These are phyloP conservation scores for Amanita pseudoporphyria DNA, from an alignment of 768 basidiomycete species.

Conservation along the genomic window DNA sequence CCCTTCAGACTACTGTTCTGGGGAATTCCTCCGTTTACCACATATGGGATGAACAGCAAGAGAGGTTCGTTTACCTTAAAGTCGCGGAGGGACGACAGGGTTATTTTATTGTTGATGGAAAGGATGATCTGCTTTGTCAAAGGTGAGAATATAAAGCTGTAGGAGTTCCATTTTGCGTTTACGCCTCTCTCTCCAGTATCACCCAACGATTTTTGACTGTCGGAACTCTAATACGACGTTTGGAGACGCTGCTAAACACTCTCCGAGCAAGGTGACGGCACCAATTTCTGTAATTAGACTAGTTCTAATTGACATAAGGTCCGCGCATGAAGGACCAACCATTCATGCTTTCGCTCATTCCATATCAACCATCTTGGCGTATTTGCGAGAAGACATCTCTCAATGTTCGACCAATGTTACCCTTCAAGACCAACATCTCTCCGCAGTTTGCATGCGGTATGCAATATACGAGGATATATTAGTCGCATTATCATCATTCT, in stretches of 20 bases:
- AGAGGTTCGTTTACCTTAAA: slow-evolving; percentile 46
- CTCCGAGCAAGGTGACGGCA: slow-evolving; percentile 40
- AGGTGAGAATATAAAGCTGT: slow-evolving; percentile 32
- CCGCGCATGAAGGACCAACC: slow-evolving; percentile 38
- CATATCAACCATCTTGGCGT: slow-evolving; percentile 43
- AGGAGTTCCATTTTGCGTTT: not conserved
- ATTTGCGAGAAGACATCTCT: slow-evolving; percentile 38
- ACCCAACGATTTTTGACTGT: slow-evolving; percentile 55
- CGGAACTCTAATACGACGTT: slow-evolving; percentile 55
- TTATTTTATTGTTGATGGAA: slow-evolving; percentile 42
- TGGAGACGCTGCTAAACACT: slow-evolving; percentile 42
- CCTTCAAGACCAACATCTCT: slow-evolving; percentile 13
- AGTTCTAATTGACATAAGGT: slow-evolving; percentile 20
- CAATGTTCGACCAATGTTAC: slow-evolving; percentile 26
- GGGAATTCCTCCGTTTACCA: slow-evolving; percentile 63
- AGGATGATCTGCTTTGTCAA: slow-evolving; percentile 41
- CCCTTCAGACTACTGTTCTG: slow-evolving; percentile 46
- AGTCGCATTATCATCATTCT: slow-evolving; percentile 45
- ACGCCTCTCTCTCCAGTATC: slow-evolving; percentile 30
- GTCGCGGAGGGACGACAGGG: slow-evolving; percentile 23
- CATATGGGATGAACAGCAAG: slow-evolving; percentile 45
- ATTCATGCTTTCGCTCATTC: slow-evolving; percentile 61
- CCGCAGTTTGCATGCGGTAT: slow-evolving; percentile 42
- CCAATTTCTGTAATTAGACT: not conserved
- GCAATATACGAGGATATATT: slow-evolving; percentile 38